A percentile compares a stretch with the other conserved stretches of the same genome.
Evolutionary conservation across 208 protist species (phyloP).

Genomic region (Crithidia brevicula): DNA sequence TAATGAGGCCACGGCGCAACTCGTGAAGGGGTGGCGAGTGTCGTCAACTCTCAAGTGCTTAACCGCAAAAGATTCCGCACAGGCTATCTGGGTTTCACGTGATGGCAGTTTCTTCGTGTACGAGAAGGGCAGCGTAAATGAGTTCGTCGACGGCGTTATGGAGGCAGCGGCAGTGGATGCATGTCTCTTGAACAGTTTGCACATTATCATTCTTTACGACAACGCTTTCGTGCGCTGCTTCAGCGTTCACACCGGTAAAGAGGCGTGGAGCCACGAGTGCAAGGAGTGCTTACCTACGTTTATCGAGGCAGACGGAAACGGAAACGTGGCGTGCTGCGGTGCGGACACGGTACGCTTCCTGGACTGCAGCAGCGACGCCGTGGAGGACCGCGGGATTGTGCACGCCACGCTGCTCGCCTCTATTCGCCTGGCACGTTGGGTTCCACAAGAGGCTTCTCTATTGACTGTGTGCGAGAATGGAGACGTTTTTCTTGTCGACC

Average conservation of each 20-base stretch:
- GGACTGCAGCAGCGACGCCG: background rate
- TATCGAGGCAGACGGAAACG: conserved; percentile 20
- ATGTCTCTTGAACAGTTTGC: conserved; percentile 10
- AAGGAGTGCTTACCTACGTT: conserved; percentile 13
- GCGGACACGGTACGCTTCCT: conserved; percentile 25
- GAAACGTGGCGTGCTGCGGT: conserved; percentile 22
- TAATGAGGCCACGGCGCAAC: background rate
- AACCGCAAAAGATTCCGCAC: background rate
- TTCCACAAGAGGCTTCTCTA: conserved; percentile 35
- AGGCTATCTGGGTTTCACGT: conserved; percentile 19
- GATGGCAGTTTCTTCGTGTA: conserved; percentile 25
- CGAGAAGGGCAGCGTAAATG: background rate
- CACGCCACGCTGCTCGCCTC: conserved; percentile 29
- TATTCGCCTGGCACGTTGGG: conserved; percentile 39
- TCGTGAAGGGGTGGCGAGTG: conserved; percentile 19
- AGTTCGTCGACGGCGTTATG: background rate
- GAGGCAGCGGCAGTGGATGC: conserved; percentile 14
- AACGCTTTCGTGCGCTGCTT: conserved; percentile 18
- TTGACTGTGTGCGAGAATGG: conserved; percentile 63
- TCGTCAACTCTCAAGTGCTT: conserved; percentile 20
- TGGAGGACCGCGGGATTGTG: conserved; percentile 21
- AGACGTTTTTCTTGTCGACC: conserved; percentile 61
- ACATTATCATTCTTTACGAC: conserved; percentile 18
- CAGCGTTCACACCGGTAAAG: conserved; percentile 3
- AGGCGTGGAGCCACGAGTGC: conserved; percentile 21